Evolutionary conservation across 2,329 filamentous ascomycete genomes (phyloP), one percentile per base, ranked within the genome.

Genomic region (Phyllosticta ampelicida): DNA sequence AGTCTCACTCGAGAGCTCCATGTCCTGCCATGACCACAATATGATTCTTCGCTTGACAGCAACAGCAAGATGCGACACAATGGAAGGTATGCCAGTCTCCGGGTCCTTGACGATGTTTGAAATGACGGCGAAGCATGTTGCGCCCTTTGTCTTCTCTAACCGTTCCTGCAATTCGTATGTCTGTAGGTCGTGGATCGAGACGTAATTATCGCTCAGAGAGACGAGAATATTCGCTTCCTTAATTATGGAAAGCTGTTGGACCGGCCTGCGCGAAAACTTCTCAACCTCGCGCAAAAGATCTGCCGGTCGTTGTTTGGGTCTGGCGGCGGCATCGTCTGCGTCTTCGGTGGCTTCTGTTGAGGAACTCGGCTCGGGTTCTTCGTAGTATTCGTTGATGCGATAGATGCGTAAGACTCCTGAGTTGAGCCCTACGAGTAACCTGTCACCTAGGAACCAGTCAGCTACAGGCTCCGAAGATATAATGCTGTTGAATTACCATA

Each of bases 21-120:
- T 94, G 70, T 96, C 91, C 66, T 94, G 87, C 94, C 95, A 99
- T 67, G 86, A 89, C 91, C 94, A 99, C 58, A 96, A 74, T 61
- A 97, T 72, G 55, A 99, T 78, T 66, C 89, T 88, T 67, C 94
- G 80, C 78, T 97, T 97, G 30, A 96, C 89, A 4, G 90, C 90
- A 10, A 99, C 92, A 6, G 90, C 94, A 55, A 99, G 77, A 44
- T 90, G 81, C 58, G 90, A 95, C 63, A 97, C 91, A 58, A 99
- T 95, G 64, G 92, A 89, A 0, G 90, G 91, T 54, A 99, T 91
- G 21, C 88, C 88, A 0, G 90, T 96, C 54, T 84, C 83, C 5
- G 85, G 76, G 71, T 99, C 94, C 70, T 94, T 92, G 64, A 95
- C 87, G 58, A 97, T 95, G 71, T 97, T 96, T 62, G 90, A 95